phyloP scores from a whole-genome alignment of 2,329 filamentous ascomycete species.

The Aspergillus bombycis region DNA sequence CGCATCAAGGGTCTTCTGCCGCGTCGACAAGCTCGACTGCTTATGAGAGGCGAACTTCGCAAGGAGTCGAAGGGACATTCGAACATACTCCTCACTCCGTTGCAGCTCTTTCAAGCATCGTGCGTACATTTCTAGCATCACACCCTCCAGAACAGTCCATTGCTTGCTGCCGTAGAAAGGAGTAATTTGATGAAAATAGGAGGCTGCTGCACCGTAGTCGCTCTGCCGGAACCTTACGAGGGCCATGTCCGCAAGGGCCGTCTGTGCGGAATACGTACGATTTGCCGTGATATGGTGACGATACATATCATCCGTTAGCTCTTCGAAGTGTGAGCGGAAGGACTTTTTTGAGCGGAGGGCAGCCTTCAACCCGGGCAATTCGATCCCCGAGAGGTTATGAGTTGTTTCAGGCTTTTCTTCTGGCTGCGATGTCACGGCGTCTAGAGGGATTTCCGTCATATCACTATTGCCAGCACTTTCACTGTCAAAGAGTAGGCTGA shows the following conservation, averaged over 20 bases:
- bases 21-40: constrained; percentile 34
- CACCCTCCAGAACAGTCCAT: constrained; percentile 79
- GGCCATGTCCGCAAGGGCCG: constrained; percentile 81
- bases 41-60: constrained; percentile 40
- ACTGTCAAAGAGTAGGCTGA: constrained; percentile 47
- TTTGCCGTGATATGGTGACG: constrained; percentile 81
- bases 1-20: constrained; percentile 35
- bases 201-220: constrained; percentile 73
- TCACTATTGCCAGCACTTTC: constrained; percentile 30
- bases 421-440: constrained; percentile 29
- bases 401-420: constrained; percentile 19
- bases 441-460: constrained; percentile 40
- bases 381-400: constrained; percentile 51
- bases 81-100: constrained; percentile 77
- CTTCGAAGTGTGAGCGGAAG: constrained; percentile 71
- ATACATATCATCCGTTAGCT: constrained; percentile 80
- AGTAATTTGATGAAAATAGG: constrained; percentile 76
- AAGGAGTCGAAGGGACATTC: constrained; percentile 70
- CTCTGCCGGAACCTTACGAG: constrained; percentile 76
- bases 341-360: constrained; percentile 65
- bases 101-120: constrained; percentile 77
- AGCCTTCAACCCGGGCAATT: constrained; percentile 60
- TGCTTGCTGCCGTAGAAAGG: constrained; percentile 76
- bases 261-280: constrained; percentile 75
- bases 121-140: constrained; percentile 83